Base-by-base conservation (phyloP, 2,329 filamentous ascomycete species). In the Trichoderma sp. region DNA sequence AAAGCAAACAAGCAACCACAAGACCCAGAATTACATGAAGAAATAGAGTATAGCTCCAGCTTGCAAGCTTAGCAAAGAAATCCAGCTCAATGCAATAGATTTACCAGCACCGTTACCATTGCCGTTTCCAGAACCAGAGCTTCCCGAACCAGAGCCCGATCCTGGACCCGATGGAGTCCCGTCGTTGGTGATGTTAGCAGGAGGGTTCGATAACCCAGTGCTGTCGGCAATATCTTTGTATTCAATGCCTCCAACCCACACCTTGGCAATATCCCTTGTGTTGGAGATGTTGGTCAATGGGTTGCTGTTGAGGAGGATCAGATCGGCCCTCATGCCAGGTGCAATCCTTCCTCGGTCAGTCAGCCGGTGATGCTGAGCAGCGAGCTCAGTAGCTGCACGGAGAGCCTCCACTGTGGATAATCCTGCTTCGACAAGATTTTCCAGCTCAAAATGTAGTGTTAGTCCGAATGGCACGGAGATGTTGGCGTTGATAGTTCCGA, bases 191-290 rank as follows among this genome's bases (percentile, higher is more conserved):
- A 54, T 25, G 17, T 56, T 64, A 1, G 60, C 60, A 2, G 60
- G 50, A 25, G 50, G 48, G 34, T 64, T 64, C 25, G 35, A 56
- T 25, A 34, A 2, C 8, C 60, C 60, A 17, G 48, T 64, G 25
- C 60, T 64, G 15, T 64, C 45, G 7, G 60, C 60, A 64, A 64
- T 12, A 3, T 56, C 60, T 9, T 64, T 64, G 60, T 54, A 64
- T 8, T 54, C 60, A 5, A 64, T 64, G 17, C 60, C 60, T 34
- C 60, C 60, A 12, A 64, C 50, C 60, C 60, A 64, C 2, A 64
- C 60, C 15, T 25, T 64, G 0, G 60, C 50, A 45, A 64, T 64
- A 19, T 64, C 60, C 2, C 60, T 22, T 5, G 60, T 45, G 48
- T 64, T 64, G 13, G 60, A 54, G 15, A 64, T 64, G n/a, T 54